Evolutionary conservation across 179 eudicot species (phyloP), one percentile per base, ranked within the genome.

Genomic region (Silene coronaria): DNA sequence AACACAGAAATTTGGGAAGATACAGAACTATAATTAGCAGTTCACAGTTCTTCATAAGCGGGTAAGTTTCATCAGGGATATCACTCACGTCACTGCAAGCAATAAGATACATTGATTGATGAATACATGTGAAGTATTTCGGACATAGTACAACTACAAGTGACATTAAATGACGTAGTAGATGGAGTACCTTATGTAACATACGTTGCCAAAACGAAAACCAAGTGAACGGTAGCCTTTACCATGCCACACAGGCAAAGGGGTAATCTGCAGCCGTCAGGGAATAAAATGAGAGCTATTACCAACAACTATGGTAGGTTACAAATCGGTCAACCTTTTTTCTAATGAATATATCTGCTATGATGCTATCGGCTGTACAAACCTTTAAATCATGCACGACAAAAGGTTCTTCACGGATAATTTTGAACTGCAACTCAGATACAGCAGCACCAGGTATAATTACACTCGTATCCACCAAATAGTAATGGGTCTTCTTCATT

Each of bases 211-310:
- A 78, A 96, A 93, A 2, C 97, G 93, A 76, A 83, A 96, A 64
- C 99, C 99, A 67, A 96, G 88, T 74, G 99, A 96, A 48, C 92
- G 99, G 79, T 96, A 96, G 76, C 86, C 87, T 79, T 69, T 71
- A 26, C 99, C 99, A 66, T 96, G 99, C 99, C 99, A 96, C 76
- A 93, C 99, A 16, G 99, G 99, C 81, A 96, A 82, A 53, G 99
- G 99, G 77, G 92, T 93, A 72, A 96, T 67, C 99, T 94, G 89
- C 60, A 78, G 24, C 30, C 26, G 46, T 4, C 23, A 12, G 69
- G 17, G 24, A 3, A 34, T 17, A 12, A 24, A 11, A 38, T 55
- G 28, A 26, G 28, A 26, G 17, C 16, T 13, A 51, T 24, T 0
- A 24, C 12, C 61, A 51, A 30, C 48, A 66, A 77, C 62, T n/a